Evolutionary conservation across 768 basidiomycete species (phyloP).

Genomic region (Tricholoma saponaceum): DNA sequence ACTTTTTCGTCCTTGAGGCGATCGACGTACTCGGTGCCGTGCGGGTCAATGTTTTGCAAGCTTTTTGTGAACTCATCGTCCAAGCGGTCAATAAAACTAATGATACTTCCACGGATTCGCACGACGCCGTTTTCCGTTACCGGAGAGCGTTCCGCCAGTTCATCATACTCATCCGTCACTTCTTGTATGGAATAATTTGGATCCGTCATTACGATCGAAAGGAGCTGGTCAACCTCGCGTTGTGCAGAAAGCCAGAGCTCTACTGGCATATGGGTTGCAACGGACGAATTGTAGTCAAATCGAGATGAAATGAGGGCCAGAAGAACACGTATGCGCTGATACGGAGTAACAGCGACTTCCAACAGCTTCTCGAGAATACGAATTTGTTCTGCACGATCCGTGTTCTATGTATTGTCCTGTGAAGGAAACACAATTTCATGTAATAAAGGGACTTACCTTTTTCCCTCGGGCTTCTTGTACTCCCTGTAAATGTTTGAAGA

Average conservation of each 20-base stretch:
- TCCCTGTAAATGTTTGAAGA: conserved; percentile 89
- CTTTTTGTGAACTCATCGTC: conserved; percentile 99
- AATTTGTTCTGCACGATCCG: conserved; percentile 93
- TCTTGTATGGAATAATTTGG: conserved; percentile 82
- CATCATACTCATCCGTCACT: conserved; percentile 87
- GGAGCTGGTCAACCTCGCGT: conserved; percentile 82
- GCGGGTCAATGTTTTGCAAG: conserved; percentile 96
- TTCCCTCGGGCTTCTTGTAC: conserved; percentile 94
- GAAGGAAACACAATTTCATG: background rate
- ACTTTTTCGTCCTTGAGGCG: conserved; percentile 94
- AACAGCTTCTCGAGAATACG: conserved; percentile 84
- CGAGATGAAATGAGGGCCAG: conserved; percentile 91
- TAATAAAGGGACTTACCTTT: conserved; percentile 59
- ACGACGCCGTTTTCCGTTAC: conserved; percentile 70
- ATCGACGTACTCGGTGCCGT: conserved; percentile 98
- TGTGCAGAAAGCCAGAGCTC: conserved; percentile 90
- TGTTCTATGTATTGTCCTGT: conserved; percentile 63
- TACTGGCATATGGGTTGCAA: conserved; percentile 83
- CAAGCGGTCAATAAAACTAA: conserved; percentile 92
- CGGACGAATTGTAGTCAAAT: conserved; percentile 93
- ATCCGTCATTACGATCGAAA: conserved; percentile 72
- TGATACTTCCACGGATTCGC: conserved; percentile 89
- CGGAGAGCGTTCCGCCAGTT: conserved; percentile 78
- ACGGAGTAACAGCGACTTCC: conserved; percentile 80
- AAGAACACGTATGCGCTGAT: conserved; percentile 92